Conservation (phyloP, 2,329 filamentous ascomycete genomes). For the Neurospora sp. region DNA sequence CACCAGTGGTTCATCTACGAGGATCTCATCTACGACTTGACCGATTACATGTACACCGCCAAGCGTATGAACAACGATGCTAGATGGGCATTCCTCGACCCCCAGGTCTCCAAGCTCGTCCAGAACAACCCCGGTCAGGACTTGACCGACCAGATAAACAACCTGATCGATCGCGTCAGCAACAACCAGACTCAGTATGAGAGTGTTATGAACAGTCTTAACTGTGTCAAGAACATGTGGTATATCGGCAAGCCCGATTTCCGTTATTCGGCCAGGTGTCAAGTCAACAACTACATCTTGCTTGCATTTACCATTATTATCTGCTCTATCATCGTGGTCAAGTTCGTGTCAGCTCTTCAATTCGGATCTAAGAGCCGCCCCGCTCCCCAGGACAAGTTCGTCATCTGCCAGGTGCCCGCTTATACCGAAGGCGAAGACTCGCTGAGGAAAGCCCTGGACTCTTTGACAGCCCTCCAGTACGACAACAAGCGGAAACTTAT, state of each 20-base stretch:
- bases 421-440: conserved; percentile 98
- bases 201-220: conserved; percentile 54
- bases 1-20: conserved; percentile 75
- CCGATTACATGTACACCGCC: conserved; percentile 78
- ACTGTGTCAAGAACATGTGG: conserved; percentile 76
- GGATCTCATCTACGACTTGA: conserved; percentile 74
- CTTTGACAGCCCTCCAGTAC: conserved; percentile 85
- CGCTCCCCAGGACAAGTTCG: conserved; percentile 91
- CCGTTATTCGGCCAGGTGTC: conserved; percentile 62
- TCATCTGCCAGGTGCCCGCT: conserved; percentile 95
- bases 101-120: conserved; percentile 55
- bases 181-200: conserved; percentile 41
- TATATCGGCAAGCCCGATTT: conserved; percentile 81
- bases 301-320: conserved; percentile 80
- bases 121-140: conserved; percentile 70
- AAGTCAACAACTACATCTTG: conserved; percentile 85
- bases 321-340: conserved; percentile 67
- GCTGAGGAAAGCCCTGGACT: conserved; percentile 84
- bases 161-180: conserved; percentile 35
- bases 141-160: conserved; percentile 57
- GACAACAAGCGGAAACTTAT: conserved; percentile 98
- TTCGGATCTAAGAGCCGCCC: conserved; percentile 87
- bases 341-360: conserved; percentile 88
- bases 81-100: conserved; percentile 63
- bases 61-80: conserved; percentile 43